Conservation (phyloP, 202 grass and related monocot species). For the Miscanthus sacchariflorus region DNA sequence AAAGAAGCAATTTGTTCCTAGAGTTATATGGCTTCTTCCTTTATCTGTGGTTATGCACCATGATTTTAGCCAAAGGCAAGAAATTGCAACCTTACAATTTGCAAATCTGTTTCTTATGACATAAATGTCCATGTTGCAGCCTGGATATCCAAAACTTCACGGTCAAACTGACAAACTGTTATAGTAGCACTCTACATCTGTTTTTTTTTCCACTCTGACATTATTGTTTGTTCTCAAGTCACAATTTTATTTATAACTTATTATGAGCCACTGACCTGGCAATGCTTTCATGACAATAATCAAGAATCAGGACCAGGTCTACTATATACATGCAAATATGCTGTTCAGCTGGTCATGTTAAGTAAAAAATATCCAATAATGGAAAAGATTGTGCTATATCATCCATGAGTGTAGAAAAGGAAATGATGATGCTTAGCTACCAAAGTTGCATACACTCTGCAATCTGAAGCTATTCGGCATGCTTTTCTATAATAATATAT, state of each 20-base stretch:
- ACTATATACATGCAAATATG: constrained; percentile 23
- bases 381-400: not conserved
- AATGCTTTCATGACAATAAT: not conserved
- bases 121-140: not conserved
- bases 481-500: constrained; percentile 24
- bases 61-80: constrained; percentile 6
- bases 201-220: not conserved
- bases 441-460: constrained; percentile 1
- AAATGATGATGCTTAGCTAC: not conserved
- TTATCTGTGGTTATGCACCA: not conserved
- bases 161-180: not conserved
- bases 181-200: constrained; percentile 18
- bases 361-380: not conserved
- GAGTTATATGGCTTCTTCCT: constrained; percentile 1
- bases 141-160: not conserved
- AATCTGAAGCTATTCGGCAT: constrained; percentile 12
- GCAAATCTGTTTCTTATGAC: not conserved
- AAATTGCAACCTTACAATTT: not conserved
- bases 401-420: not conserved
- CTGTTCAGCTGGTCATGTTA: constrained; percentile 22
- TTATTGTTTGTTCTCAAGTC: constrained; percentile 8
- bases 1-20: not conserved
- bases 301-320: not conserved
- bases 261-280: constrained; percentile 12
- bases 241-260: constrained; percentile 1